Evolutionary conservation across 2,329 filamentous ascomycete species (phyloP), one percentile per base, ranked within the genome.

Genomic region (Ophiocordyceps sinensis): DNA sequence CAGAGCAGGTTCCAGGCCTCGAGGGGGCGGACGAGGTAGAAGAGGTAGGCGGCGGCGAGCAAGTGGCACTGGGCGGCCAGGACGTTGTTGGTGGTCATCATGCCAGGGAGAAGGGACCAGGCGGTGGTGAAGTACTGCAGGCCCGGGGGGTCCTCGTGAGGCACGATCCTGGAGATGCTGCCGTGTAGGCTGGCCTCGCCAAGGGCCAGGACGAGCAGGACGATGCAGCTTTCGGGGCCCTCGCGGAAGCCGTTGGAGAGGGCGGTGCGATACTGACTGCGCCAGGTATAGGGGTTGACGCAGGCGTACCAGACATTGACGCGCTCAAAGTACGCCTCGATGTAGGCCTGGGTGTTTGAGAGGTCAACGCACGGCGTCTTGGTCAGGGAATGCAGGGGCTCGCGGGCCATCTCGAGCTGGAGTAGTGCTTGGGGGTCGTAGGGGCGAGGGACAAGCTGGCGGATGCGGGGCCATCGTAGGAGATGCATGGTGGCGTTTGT

Each of bases 301-400:
- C 82, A 86, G 10, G 85, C 84, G 52, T 89, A 89, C 81, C 85
- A 89, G 3, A 87, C 71, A 48, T 89, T 89, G 44, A 87, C 85
- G 35, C 80, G 71, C 43, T 82, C 78, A 53, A 89, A 91, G 58
- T 85, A 89, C 1, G 84, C 79, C 53, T 83, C 77, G 34, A 85
- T 80, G 56, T 87, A 88, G 4, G 77, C 71, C 37, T 77, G 72
- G 2, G 79, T 82, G 54, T 86, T 85, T 36, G 79, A 81, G 36
- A 88, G 62, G 56, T 87, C 82, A 44, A 87, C 70, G 49, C 72
- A 76, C 1, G 73, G 73, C 1, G 73, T 75, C 51, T 77, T 77
- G 12, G 77, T 77, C 37, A 80, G 64, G 14, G 74, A 75, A 47
- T 77, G 73, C 11, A 89, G 67, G n/a, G 84, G 81, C 50, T 85